phyloP scores from a whole-genome alignment of 345 rosid species.

The Dipteronia sinensis region DNA sequence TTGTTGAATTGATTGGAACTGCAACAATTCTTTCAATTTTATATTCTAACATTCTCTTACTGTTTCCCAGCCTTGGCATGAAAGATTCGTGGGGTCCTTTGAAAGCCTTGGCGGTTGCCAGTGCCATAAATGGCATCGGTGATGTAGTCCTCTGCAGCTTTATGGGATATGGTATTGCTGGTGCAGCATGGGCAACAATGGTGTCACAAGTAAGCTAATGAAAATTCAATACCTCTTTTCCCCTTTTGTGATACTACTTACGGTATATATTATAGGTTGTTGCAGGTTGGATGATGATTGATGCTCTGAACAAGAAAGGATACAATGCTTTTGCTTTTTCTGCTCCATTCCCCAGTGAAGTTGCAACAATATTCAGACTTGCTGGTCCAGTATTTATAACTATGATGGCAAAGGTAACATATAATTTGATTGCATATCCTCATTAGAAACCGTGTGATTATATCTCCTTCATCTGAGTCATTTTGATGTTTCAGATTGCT shows the following conservation, averaged over 20 bases:
- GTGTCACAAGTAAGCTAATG: constrained; percentile 65
- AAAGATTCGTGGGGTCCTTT: constrained; percentile 93
- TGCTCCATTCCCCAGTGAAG: constrained; percentile 63
- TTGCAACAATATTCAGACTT: constrained; percentile 55
- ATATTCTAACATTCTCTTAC: constrained; percentile 1
- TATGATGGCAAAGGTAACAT: constrained; percentile 59
- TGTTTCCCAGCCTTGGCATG: constrained; percentile 83
- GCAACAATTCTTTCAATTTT: not conserved
- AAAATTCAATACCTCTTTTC: not conserved
- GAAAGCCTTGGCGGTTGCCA: constrained; percentile 86
- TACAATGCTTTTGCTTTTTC: constrained; percentile 63
- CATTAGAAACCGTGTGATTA: constrained; percentile 10
- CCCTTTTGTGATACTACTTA: not conserved
- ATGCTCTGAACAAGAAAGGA: constrained; percentile 74
- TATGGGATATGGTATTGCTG: constrained; percentile 85
- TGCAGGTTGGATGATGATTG: constrained; percentile 90
- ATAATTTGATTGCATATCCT: constrained; percentile 11
- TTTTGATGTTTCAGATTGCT: constrained; percentile 57
- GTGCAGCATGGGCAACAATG: constrained; percentile 96
- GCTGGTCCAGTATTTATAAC: constrained; percentile 76
- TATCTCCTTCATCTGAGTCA: constrained; percentile 18
- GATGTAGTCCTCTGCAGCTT: constrained; percentile 74
- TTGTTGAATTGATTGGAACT: not conserved
- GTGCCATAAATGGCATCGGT: constrained; percentile 75
- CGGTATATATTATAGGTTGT: constrained; percentile 52